Evolutionary conservation across 139 green algal species (phyloP), one percentile per base, ranked within the genome.

Genomic region (Chlamydomonas sphaeroides): DNA sequence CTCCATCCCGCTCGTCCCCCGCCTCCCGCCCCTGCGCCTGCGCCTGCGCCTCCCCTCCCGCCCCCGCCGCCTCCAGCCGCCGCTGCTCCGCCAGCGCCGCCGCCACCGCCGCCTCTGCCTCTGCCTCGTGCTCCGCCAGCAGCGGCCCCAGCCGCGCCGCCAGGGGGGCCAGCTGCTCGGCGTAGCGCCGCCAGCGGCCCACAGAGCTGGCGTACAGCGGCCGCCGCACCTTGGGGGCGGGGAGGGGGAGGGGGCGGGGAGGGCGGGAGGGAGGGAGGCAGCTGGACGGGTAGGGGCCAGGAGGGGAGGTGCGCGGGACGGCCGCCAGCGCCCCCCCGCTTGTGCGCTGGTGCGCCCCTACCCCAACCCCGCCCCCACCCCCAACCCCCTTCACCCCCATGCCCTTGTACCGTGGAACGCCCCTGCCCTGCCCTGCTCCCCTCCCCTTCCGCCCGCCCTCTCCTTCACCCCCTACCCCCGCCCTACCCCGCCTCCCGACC

Each of bases 221-320:
- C 76, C 93, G 79, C 0, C 93, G 85, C n/a, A 96, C 93, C 45
- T 53, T 10, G n/a, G n/a, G n/a, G n/a, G n/a, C n/a, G n/a, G n/a
- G n/a, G n/a, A n/a, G n/a, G n/a, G n/a, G n/a, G n/a, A n/a, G n/a
- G n/a, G n/a, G n/a, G n/a, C n/a, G n/a, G n/a, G n/a, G n/a, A n/a
- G n/a, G n/a, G n/a, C n/a, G n/a, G n/a, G n/a, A n/a, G n/a, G n/a
- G n/a, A n/a, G n/a, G n/a, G n/a, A n/a, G n/a, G n/a, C n/a, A n/a
- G n/a, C n/a, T n/a, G n/a, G n/a, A n/a, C n/a, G n/a, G n/a, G n/a
- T n/a, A n/a, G n/a, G n/a, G n/a, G n/a, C n/a, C n/a, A n/a, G n/a
- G n/a, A n/a, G n/a, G n/a, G n/a, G n/a, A n/a, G n/a, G n/a, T n/a
- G n/a, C n/a, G n/a, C n/a, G n/a, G n/a, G n/a, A n/a, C n/a, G n/a